These are phyloP conservation scores for Xylaria digitata DNA, from an alignment of 2,329 filamentous ascomycete genomes.

Conservation along the genomic window DNA sequence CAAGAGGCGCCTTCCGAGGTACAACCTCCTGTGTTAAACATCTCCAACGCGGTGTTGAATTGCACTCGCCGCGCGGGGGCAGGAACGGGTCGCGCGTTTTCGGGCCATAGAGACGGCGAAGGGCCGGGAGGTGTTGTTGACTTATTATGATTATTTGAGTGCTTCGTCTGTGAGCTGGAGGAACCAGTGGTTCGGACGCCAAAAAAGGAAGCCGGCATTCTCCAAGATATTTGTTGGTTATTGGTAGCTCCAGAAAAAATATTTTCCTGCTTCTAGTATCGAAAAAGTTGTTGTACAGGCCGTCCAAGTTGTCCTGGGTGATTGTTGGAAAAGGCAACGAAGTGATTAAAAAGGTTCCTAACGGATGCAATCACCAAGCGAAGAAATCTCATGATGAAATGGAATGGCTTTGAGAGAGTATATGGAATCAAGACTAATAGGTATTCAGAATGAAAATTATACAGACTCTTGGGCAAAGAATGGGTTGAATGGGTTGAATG, in stretches of 20 bases:
- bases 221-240: not conserved
- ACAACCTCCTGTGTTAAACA: not conserved
- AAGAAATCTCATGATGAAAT: not conserved
- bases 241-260: not conserved
- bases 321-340: not conserved
- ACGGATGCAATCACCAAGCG: not conserved
- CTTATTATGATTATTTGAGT: not conserved
- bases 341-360: not conserved
- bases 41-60: constrained; percentile 2
- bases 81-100: constrained; percentile 15
- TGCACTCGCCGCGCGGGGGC: constrained; percentile 2
- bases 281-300: not conserved
- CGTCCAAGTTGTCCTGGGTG: not conserved
- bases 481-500: constrained; percentile 9
- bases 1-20: not conserved
- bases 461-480: not conserved
- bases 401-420: not conserved
- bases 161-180: not conserved
- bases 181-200: not conserved
- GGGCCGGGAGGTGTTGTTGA: constrained; percentile 18
- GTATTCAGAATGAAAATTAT: not conserved
- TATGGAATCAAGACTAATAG: not conserved
- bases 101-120: constrained; percentile 37
- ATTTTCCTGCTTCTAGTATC: not conserved
- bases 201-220: not conserved